Evolutionary conservation across 1,284 basidiomycete species (phyloP).

Genomic region (Farysia itapuensis): DNA sequence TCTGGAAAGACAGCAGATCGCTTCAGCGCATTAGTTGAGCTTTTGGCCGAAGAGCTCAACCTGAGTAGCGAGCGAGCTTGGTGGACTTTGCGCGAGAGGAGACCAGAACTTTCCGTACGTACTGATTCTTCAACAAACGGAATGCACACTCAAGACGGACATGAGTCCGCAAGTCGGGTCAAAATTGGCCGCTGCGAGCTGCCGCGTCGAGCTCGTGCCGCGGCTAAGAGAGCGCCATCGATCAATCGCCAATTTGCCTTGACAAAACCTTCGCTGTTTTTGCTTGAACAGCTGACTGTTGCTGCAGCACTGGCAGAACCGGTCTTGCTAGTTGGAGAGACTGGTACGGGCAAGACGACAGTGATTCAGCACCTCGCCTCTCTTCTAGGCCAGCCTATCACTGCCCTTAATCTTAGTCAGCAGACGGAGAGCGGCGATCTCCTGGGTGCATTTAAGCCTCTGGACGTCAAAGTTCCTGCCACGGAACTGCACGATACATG

Average conservation of each 20-base stretch:
- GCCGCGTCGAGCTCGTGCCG: constrained; percentile 15
- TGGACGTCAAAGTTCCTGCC: constrained; percentile 74
- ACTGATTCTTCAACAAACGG: constrained; percentile 2
- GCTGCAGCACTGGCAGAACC: constrained; percentile 78
- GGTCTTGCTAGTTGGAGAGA: constrained; percentile 91
- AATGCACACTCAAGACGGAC: neutral
- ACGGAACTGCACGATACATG: constrained; percentile 76
- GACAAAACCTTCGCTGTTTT: constrained; percentile 78
- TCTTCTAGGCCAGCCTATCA: constrained; percentile 74
- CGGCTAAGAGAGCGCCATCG: constrained; percentile 14
- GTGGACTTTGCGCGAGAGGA: constrained; percentile 43
- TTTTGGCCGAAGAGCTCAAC: constrained; percentile 43
- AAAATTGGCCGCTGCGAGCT: constrained; percentile 37
- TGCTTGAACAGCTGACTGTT: constrained; percentile 80
- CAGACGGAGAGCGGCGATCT: constrained; percentile 95
- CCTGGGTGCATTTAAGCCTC: constrained; percentile 91
- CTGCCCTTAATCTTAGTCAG: constrained; percentile 90
- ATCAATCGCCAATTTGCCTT: constrained; percentile 70
- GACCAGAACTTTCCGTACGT: constrained; percentile 41
- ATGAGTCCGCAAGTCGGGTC: constrained; percentile 12
- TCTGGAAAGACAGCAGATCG: constrained; percentile 30
- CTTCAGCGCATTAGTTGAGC: constrained; percentile 27
- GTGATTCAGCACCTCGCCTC: constrained; percentile 83
- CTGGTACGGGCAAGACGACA: constrained; percentile 97
- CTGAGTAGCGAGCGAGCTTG: constrained; percentile 45